Percentiles rank a stretch among this genome's conserved stretches.
Evolutionary conservation across 805 yeast genomes (phyloP).

Genomic region (Candida hungchunana): DNA sequence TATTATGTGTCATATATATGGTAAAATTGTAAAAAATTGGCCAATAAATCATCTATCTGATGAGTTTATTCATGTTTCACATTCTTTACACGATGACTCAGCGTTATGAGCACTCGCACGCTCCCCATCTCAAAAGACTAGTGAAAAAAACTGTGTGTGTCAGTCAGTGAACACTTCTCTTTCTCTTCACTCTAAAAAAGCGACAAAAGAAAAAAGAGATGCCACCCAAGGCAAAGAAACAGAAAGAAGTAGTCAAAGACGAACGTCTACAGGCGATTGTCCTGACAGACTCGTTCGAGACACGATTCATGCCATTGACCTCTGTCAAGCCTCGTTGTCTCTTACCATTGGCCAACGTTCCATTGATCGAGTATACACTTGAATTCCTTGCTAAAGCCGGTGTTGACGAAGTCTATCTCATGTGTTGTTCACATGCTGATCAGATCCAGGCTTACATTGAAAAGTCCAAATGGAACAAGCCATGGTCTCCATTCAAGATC

Average conservation of each 20-base stretch:
- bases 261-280: constrained; percentile 91
- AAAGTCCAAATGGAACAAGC: constrained; percentile 59
- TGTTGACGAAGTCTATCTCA: constrained; percentile 82
- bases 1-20: too few species aligned
- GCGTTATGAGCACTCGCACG: too few species aligned
- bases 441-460: constrained; percentile 81
- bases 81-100: too few species aligned
- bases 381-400: constrained; percentile 91
- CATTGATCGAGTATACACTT: constrained; percentile 88
- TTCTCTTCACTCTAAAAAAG: not conserved
- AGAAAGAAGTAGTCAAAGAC: constrained; percentile 57
- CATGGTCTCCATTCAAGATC: constrained; percentile 76
- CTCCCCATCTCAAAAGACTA: too few species aligned
- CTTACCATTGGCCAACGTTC: constrained; percentile 88
- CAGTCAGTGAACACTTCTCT: not conserved
- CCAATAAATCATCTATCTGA: too few species aligned
- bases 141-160: too few species aligned
- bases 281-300: constrained; percentile 88
- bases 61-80: too few species aligned
- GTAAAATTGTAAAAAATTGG: too few species aligned
- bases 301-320: constrained; percentile 90
- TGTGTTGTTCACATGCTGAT: constrained; percentile 89
- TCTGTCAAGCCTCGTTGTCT: constrained; percentile 84
- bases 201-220: constrained; percentile 18
- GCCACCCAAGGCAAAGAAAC: constrained; percentile 48